Evolutionary conservation across 345 rosid species (phyloP), one percentile per base, ranked within the genome.

Genomic region (Camelina hispida): DNA sequence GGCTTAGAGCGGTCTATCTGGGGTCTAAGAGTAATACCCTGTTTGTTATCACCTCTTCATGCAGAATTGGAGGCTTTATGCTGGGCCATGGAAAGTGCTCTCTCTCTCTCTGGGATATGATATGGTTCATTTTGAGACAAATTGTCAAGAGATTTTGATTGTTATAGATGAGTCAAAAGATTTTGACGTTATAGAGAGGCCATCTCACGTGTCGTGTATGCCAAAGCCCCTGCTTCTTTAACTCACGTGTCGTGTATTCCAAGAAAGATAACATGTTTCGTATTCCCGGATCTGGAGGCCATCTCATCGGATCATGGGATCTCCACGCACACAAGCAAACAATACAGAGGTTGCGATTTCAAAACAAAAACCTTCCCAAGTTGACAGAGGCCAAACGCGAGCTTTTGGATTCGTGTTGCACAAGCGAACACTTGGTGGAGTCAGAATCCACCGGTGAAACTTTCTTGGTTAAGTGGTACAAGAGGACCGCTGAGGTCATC

Each of bases 381-480:
- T 28, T 66, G 20, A 34, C 4, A 0, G 8, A 8, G 43, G 0
- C 58, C 44, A 66, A 18, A 8, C 28, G 17, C 1, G 30, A 13
- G 12, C 30, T 65, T 47, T 0, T 65, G 12, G 4, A 47, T 47
- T 16, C 57, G 17, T 47, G 56, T 7, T 17, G 0, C 42, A 30
- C 6, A 3, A 65, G 12, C 4, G 56, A 65, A 12, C 69, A 47
- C 44, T 65, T 65, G 69, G 70, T 66, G 18, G 35, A 62, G 51
- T 62, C 51, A 4, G 9, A 7, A 8, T 0, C 18, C 11, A 55
- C 60, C 0, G 6, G 37, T 28, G 60, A 55, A 15, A 55, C 60
- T 14, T 55, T 55, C 18, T 25, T 55, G 34, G 11, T 55, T 3
- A 55, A 28, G 60, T 13, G 1, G 35, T 55, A 55, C 11, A 1